Evolutionary conservation across 1,284 basidiomycete species (phyloP), one percentile per base, ranked within the genome.

Genomic region (Earliella scabrosa): DNA sequence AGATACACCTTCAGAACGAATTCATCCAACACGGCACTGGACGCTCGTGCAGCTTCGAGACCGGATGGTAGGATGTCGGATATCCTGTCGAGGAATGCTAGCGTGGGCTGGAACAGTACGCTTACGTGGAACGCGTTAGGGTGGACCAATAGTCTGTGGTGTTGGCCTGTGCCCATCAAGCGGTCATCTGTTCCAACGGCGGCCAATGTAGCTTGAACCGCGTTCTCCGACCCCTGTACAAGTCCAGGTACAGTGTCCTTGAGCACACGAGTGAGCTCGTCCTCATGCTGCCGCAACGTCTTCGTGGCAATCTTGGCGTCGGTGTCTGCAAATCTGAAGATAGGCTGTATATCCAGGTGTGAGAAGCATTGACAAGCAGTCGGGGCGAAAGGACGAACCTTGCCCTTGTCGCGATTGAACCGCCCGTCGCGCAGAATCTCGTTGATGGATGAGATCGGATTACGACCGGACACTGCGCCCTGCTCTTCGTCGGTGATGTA

Each of bases 51-150:
- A 34, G 85, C 84, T 63, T 92, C 92, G 29, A 83, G 65, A 2
- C 90, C 92, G 21, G 86, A 81, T 1, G 93, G 93, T 21, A 96
- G 77, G 21, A 92, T 79, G 21, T 86, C 82, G 31, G 85, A 74
- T 39, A 92, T 77, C 14, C 90, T 85, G 55, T 90, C 82, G 59
- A 98, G 80, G 71, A 97, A 98, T 0, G 88, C 79, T 10, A 98
- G 76, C 7, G 95, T 97, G 0, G 97, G 97, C 63, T 94, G 93
- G 74, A 99, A 98, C 13, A 99, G 79, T 13, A 96, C 86, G 47
- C 88, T 92, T 48, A 98, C 93, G 74, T 98, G 95, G 77, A 98
- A 98, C 1, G 95, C 92, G 70, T 98, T 93, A 1, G 97, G 90
- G 58, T 87, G 87, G 58, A 98, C 90, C 27, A 99, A 82, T 20